phyloP scores from a whole-genome alignment of 371 early-diverging fungal genomes.

The Mortierella sp. region DNA sequence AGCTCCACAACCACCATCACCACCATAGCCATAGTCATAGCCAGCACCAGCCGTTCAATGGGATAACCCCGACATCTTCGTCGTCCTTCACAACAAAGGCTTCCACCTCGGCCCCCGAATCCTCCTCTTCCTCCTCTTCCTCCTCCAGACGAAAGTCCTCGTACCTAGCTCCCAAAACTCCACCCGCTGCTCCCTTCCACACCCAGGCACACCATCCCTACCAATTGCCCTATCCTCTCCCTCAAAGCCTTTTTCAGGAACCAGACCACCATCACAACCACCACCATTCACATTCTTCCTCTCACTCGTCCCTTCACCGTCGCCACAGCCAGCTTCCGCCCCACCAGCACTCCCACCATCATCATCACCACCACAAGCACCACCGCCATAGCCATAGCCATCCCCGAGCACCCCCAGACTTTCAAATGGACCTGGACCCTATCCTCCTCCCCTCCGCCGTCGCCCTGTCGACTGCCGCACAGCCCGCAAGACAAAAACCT shows the following conservation, averaged over 20 bases:
- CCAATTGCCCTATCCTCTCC: not conserved
- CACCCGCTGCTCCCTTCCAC: slow-evolving; percentile 20
- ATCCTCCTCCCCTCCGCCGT: not conserved
- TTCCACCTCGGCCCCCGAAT: slow-evolving; percentile 25
- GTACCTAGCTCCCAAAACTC: slow-evolving; percentile 18
- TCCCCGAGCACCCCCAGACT: not conserved
- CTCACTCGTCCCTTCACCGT: not conserved
- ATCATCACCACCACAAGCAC: slow-evolving; percentile 6
- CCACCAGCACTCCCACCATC: slow-evolving; percentile 8
- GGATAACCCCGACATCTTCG: not conserved
- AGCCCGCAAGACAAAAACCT: slow-evolving; percentile 25
- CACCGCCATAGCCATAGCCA: slow-evolving; percentile 3
- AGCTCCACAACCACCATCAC: slow-evolving; percentile 29
- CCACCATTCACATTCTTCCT: not conserved
- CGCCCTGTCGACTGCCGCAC: not conserved
- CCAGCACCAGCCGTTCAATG: slow-evolving; percentile 2
- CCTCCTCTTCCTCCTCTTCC: slow-evolving; percentile 20
- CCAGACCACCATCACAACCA: slow-evolving; percentile 1
- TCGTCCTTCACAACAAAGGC: slow-evolving; percentile 15
- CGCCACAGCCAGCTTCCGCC: slow-evolving; percentile 7
- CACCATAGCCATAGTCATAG: slow-evolving; percentile 2
- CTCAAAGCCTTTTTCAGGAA: slow-evolving; percentile 10
- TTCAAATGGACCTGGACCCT: slow-evolving; percentile 15
- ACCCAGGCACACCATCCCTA: slow-evolving; percentile 1
- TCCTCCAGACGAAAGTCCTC: slow-evolving; percentile 31